Base-by-base conservation (phyloP, 805 yeast species). In the Candida schatavii region DNA sequence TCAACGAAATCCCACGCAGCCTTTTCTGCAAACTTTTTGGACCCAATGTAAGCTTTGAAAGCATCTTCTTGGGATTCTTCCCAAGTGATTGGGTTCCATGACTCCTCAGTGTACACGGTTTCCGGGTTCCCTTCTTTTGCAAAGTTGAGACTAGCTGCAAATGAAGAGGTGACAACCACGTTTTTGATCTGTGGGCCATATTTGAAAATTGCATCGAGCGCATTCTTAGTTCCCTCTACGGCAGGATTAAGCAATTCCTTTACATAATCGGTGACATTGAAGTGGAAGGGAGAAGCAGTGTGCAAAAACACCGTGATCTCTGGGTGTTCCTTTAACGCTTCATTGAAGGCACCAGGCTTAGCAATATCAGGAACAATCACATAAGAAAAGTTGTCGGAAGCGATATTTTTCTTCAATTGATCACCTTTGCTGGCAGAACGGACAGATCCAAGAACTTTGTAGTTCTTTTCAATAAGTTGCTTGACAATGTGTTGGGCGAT, bases 11-110 rank as follows among this genome's bases (percentile, higher is more conserved):
- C 71, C 83, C 88, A 80, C 3, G 83, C 85, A 1, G 77, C 72
- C 37, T 62, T 59, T 54, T 83, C 87, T n/a, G 85, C 84, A 46
- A 74, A 71, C 31, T 74, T 77, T 58, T 80, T 80, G n/a, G 85
- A 78, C 3, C 78, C 86, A 42, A 72, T 49, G 57, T 80, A 80
- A 2, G 81, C 84, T 34, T 45, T 45, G 18, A 54, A 49, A 2
- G 68, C 59, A 48, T 73, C 69, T 17, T 43, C 48, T 40, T 70
- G 68, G 9, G 72, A 65, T 43, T 70, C 70, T 39, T 74, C 78
- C 69, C 74, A 71, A n/a, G 77, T 68, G 21, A 75, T 62, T 32
- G 74, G 75, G 46, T 80, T 79, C 78, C 83, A 78, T 22, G 68
- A 59, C 11, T 63, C 62, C 49, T 78, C 82, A 23, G 67, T 68